Conservation (phyloP, 768 basidiomycete genomes). For the Clathrus columnatus region DNA sequence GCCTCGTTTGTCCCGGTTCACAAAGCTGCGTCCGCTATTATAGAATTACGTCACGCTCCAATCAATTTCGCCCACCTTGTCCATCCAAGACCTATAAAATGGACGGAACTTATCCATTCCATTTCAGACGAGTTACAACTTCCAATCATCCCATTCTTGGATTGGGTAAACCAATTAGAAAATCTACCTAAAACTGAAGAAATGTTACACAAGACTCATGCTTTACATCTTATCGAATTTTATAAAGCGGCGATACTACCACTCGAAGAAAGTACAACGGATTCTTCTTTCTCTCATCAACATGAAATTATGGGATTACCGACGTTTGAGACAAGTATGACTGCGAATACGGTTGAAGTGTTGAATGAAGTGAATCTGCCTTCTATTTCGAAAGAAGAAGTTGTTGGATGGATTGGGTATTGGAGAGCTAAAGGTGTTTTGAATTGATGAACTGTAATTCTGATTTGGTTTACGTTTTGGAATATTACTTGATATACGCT, state of each 20-base stretch:
- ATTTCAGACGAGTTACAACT: constrained; percentile 15
- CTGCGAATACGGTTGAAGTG: constrained; percentile 11
- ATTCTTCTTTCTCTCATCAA: neutral
- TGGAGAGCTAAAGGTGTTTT: constrained; percentile 2
- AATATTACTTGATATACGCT: too few relatives aligned
- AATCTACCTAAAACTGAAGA: neutral
- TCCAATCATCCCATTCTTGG: constrained; percentile 17
- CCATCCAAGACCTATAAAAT: constrained; percentile 18
- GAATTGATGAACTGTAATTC: too few relatives aligned
- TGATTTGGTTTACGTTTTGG: too few relatives aligned
- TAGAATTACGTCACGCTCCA: constrained; percentile 23
- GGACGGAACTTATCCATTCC: constrained; percentile 8
- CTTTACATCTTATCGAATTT: neutral
- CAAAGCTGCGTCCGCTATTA: constrained; percentile 27
- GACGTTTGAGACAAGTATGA: constrained; percentile 1
- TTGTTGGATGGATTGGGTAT: constrained; percentile 5
- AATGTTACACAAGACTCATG: neutral
- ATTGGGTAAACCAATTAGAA: constrained; percentile 19
- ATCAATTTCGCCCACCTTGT: constrained; percentile 16
- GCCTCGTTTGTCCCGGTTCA: constrained; percentile 16
- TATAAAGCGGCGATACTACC: neutral
- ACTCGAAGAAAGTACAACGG: neutral
- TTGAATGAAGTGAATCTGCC: neutral
- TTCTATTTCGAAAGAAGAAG: constrained; percentile 1
- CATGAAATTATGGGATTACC: constrained; percentile 2